Base-by-base conservation (phyloP, 2,329 filamentous ascomycete species). In the Stromatinia cepivora region DNA sequence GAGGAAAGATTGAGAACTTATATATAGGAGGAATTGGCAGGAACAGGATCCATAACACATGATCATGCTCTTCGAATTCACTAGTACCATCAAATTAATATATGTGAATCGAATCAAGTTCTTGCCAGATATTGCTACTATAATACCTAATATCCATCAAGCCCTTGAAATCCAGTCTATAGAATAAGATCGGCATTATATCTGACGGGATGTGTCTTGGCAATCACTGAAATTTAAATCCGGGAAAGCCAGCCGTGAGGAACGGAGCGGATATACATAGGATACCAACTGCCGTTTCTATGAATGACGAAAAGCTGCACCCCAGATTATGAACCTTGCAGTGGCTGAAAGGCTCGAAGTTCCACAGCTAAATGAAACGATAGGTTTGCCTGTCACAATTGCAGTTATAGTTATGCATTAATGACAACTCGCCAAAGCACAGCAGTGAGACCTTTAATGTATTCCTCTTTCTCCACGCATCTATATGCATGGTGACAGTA, bases 321-420 rank as follows among this genome's bases (percentile, higher is more conserved):
- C 58, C 59, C 58, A 15, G 65, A 53, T 42, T 67, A 45, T 54
- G 48, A n/a, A n/a, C 10, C 34, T 53, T 25, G 9, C 7, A 45
- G 28, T 57, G 50, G 11, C 25, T 56, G 7, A 45, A 20, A 57
- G 17, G 50, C 50, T 45, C 20, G 22, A 25, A n/a, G 20, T 20
- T 52, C 34, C n/a, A 13, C 22, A 10, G n/a, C 39, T 13, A 52
- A 56, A 66, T 34, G 10, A 31, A 66, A 45, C 11, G 22, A 45
- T 34, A n/a, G 10, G 56, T 66, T 20, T 45, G 8, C 20, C 15
- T 20, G 20, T 34, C 28, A 31, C 25, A 34, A 45, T 57, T 22
- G 10, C 1, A n/a, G 34, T n/a, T 13, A 17, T 15, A n/a, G 3
- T 45, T n/a, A 34, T 45, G 36, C 20, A 34, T 45, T 0, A 39